Evolutionary conservation across 306 rosid genomes (phyloP), one percentile per base, ranked within the genome.

Genomic region (Castanea sativa): DNA sequence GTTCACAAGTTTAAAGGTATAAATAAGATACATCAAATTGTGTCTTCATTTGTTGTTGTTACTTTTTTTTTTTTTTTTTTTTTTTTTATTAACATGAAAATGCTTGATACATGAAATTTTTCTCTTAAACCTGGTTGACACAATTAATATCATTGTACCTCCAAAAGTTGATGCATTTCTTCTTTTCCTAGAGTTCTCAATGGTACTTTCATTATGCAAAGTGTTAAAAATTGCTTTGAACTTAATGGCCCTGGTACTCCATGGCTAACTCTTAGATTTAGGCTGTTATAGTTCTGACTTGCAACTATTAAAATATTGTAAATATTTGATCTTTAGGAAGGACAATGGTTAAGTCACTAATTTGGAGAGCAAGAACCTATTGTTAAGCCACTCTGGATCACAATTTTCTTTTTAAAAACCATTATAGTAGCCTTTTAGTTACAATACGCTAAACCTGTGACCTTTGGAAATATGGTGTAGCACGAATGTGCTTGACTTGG

Each of bases 1-100:
- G 35, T 32, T 32, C 35, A 32, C 35, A 32, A 32, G 35, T 32
- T 32, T 32, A 32, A 95, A 91, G 99, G 99, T 95, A 86, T 78
- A 71, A 33, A 11, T 32, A 59, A 49, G 56, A 76, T 75, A 55
- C 29, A 73, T 43, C 20, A 68, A 81, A 38, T 55, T 25, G 38
- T 55, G 51, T n/a, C 55, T 3, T 58, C 76, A 79, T 78, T 73
- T 60, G 16, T 55, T 63, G 43, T 29, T 56, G 75, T 55, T 32
- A 32, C 35, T 69, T 81, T 78, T 56, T 64, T 77, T 76, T 73
- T 12, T 32, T 20, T 2, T 11, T 1, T 5, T 73, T 12, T 32
- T 11, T 2, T 11, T 5, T 5, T 33, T 5, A 5, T 33, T 33
- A 33, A 5, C 38, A 33, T 33, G 38, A 32, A 32, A 32, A 33